Evolutionary conservation across 257 asterid species (phyloP).

Genomic region (Cinchona pubescens): DNA sequence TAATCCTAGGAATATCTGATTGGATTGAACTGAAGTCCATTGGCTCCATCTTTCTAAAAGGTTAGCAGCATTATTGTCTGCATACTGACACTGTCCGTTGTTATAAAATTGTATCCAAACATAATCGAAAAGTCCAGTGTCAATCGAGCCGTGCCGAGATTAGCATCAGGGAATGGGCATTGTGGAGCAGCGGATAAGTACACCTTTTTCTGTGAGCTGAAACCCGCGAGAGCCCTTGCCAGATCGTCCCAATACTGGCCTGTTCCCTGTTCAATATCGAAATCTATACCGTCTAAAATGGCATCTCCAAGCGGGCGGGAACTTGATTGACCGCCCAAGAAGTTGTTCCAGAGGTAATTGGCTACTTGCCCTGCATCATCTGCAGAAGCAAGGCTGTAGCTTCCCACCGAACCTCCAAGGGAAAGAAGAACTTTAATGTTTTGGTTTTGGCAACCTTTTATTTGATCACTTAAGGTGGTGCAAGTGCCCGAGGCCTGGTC

Average conservation of each 20-base stretch:
- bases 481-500: constrained; percentile 20
- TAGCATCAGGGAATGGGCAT: constrained; percentile 46
- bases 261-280: constrained; percentile 41
- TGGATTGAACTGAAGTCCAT: constrained; percentile 27
- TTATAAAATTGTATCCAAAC: constrained; percentile 67
- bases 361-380: constrained; percentile 47
- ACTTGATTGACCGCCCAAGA: constrained; percentile 41
- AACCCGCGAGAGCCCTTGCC: constrained; percentile 30
- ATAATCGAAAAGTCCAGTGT: constrained; percentile 49
- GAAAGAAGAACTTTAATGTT: constrained; percentile 40
- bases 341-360: constrained; percentile 43
- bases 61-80: constrained; percentile 17
- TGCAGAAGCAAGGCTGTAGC: constrained; percentile 40
- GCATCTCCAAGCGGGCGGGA: constrained; percentile 49
- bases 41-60: constrained; percentile 44
- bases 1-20: constrained; percentile 50
- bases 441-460: constrained; percentile 22
- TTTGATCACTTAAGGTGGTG: constrained; percentile 18
- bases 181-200: constrained; percentile 57
- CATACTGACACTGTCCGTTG: constrained; percentile 40
- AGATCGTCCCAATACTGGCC: constrained; percentile 36
- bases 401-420: constrained; percentile 37
- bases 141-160: constrained; percentile 33
- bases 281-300: constrained; percentile 51
- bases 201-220: constrained; percentile 31